Evolutionary conservation across 1,139 yeast species (phyloP).

Genomic region (Suhomyces terraborum): DNA sequence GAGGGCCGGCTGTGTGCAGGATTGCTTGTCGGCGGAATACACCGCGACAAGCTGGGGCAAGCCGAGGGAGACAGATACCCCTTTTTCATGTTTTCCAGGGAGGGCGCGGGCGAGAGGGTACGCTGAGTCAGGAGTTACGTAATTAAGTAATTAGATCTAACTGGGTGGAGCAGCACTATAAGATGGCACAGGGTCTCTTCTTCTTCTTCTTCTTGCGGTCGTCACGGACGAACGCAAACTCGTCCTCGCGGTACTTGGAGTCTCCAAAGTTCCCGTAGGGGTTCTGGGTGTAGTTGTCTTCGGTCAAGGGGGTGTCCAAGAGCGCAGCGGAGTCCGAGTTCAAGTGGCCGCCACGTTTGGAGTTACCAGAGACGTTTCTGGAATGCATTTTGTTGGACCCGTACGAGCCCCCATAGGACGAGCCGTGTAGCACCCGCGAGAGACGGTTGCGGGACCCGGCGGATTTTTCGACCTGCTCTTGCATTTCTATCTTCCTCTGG

Average conservation of each 20-base stretch:
- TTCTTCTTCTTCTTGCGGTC: constrained; percentile 34
- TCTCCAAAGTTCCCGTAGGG: constrained; percentile 34
- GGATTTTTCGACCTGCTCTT: constrained; percentile 42
- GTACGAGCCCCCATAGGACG: constrained; percentile 26
- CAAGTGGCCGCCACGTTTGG: constrained; percentile 27
- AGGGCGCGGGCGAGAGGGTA: constrained; percentile 1
- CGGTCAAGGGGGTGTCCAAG: constrained; percentile 43
- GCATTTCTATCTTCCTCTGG: constrained; percentile 36
- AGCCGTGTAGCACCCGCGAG: constrained; percentile 31
- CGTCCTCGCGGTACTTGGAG: constrained; percentile 40
- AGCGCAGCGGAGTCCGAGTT: constrained; percentile 43
- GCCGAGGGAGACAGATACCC: constrained; percentile 1
- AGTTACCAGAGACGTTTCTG: constrained; percentile 17
- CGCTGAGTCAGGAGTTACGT: neutral
- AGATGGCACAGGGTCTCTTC: constrained; percentile 35
- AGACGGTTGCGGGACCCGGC: constrained; percentile 33
- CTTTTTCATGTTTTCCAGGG: no score
- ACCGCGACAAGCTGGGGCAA: constrained; percentile 3
- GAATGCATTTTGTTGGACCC: constrained; percentile 15
- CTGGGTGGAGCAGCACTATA: constrained; percentile 24
- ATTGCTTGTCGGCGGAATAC: neutral
- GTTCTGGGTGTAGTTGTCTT: constrained; percentile 33
- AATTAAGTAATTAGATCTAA: constrained; percentile 1
- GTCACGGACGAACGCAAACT: constrained; percentile 44
- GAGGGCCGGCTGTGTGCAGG: constrained; percentile 4